Evolutionary conservation across 2,329 filamentous ascomycete genomes (phyloP).

Genomic region (Dothidotthia symphoricarpi): DNA sequence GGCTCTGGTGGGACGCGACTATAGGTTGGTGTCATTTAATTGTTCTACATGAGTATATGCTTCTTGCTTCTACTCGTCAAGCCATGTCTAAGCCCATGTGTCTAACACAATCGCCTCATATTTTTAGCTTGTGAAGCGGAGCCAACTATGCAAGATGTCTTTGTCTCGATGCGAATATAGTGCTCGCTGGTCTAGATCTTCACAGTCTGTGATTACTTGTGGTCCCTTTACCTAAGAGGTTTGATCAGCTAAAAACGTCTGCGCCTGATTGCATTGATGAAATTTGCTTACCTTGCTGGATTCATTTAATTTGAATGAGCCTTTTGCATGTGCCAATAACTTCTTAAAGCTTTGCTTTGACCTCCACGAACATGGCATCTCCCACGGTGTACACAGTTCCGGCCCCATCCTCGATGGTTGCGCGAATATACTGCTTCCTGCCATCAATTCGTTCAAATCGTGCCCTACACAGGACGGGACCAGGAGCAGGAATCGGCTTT

Average conservation of each 20-base stretch:
- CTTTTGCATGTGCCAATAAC: background rate
- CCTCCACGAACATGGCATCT: slow-evolving; percentile 54
- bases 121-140: background rate
- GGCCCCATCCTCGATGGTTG: slow-evolving; percentile 51
- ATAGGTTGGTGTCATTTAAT: no score
- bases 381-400: slow-evolving; percentile 52
- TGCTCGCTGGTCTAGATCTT: slow-evolving; percentile 13
- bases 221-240: no score
- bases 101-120: no score
- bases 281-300: no score
- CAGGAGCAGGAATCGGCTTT: slow-evolving; percentile 53
- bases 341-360: slow-evolving; percentile 23
- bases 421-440: slow-evolving; percentile 55
- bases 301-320: background rate
- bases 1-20: no score
- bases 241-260: no score
- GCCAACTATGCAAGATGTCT: no score
- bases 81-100: no score
- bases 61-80: no score
- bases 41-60: no score
- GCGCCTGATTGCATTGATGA: no score
- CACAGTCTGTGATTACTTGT: background rate
- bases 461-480: slow-evolving; percentile 49
- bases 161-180: no score
- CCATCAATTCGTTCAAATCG: slow-evolving; percentile 50